phyloP scores from a whole-genome alignment of 805 yeast species.

The Pichia cephalocereana region DNA sequence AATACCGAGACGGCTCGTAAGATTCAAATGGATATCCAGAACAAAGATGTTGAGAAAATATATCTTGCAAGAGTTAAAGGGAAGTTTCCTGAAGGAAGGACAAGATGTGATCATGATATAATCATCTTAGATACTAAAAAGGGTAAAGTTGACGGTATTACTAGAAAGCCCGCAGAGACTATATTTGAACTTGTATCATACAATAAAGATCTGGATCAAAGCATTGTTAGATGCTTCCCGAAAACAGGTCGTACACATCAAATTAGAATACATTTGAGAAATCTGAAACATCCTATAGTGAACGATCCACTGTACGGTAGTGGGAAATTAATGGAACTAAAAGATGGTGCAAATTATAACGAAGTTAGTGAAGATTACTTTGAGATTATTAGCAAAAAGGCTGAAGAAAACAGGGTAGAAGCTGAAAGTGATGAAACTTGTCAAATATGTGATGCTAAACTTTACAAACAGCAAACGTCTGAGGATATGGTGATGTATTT shows the following conservation, averaged over 20 bases:
- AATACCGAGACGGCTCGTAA: constrained; percentile 25
- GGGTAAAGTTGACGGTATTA: constrained; percentile 17
- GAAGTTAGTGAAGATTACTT: neutral
- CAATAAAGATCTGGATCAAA: constrained; percentile 23
- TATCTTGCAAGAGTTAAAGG: constrained; percentile 39
- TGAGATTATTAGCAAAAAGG: constrained; percentile 1
- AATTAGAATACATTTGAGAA: constrained; percentile 44
- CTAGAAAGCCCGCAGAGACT: constrained; percentile 16
- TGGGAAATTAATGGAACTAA: constrained; percentile 3
- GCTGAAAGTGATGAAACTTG: constrained; percentile 20
- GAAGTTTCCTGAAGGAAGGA: constrained; percentile 28
- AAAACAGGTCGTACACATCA: constrained; percentile 50
- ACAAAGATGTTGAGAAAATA: constrained; percentile 27
- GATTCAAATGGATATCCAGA: constrained; percentile 27
- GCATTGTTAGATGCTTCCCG: constrained; percentile 41
- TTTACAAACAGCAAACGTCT: constrained; percentile 25
- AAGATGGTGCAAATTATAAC: neutral
- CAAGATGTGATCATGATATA: constrained; percentile 31
- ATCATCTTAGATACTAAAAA: constrained; percentile 24
- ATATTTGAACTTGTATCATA: constrained; percentile 23
- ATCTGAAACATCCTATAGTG: constrained; percentile 31
- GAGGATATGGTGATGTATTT: constrained; percentile 33
- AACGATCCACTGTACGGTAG: constrained; percentile 28
- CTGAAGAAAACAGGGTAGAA: constrained; percentile 2
- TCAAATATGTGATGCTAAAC: constrained; percentile 25